These are phyloP conservation scores for Phytophthora nicotianae DNA, from an alignment of 352 stramenopile species.

Conservation along the genomic window DNA sequence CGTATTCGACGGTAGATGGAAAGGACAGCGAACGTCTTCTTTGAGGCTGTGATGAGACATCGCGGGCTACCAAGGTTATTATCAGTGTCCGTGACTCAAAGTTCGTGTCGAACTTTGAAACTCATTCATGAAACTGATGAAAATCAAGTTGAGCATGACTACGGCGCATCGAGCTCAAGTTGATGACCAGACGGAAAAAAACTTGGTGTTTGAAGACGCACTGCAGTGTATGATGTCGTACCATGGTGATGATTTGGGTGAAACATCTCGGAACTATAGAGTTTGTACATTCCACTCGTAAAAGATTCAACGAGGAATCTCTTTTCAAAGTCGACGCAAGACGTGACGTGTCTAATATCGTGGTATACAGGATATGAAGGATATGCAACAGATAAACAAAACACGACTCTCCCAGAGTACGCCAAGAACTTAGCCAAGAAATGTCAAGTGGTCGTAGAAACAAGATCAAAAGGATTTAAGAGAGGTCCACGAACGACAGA, in stretches of 20 bases:
- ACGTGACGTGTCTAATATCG: constrained; percentile 5
- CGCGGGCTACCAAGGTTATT: constrained; percentile 16
- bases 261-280: constrained; percentile 17
- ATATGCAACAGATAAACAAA: neutral
- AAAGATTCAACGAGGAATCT: constrained; percentile 10
- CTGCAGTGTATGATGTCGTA: constrained; percentile 20
- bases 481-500: neutral
- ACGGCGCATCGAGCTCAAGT: constrained; percentile 13
- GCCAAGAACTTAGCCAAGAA: constrained; percentile 1
- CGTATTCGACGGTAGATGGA: neutral
- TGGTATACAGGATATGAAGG: constrained; percentile 8
- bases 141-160: constrained; percentile 1
- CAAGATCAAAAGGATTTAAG: constrained; percentile 6
- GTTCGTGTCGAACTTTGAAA: constrained; percentile 21
- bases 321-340: constrained; percentile 22
- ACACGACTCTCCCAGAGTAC: constrained; percentile 4
- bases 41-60: constrained; percentile 17
- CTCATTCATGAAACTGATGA: constrained; percentile 16
- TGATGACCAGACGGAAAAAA: constrained; percentile 23
- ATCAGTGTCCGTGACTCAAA: constrained; percentile 22
- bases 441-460: neutral
- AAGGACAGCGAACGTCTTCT: constrained; percentile 11
- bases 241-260: constrained; percentile 13
- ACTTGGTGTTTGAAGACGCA: constrained; percentile 22
- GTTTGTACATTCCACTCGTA: constrained; percentile 19